Conservation (phyloP, 805 yeast genomes). For the Candida silvicultrix region DNA sequence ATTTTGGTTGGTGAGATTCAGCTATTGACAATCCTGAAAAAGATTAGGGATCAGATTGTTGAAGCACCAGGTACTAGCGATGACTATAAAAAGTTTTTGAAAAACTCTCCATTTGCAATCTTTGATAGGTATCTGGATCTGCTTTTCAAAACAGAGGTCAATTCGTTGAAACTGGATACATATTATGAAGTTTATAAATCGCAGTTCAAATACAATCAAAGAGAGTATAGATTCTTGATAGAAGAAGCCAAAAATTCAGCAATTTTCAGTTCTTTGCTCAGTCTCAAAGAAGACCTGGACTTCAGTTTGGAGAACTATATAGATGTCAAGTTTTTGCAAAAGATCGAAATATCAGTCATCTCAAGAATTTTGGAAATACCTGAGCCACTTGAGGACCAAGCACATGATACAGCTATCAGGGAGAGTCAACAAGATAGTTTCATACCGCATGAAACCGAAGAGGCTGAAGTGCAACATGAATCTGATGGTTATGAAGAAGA, state of each 20-base stretch:
- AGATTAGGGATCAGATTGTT: constrained; percentile 7
- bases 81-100: constrained; percentile 6
- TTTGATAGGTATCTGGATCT: constrained; percentile 28
- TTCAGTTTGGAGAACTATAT: constrained; percentile 5
- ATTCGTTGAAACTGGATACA: constrained; percentile 17
- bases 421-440: not conserved
- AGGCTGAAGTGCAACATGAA: constrained; percentile 2
- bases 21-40: constrained; percentile 13
- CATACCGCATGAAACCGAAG: not conserved
- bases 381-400: constrained; percentile 19
- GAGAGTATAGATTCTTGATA: constrained; percentile 14
- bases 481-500: constrained; percentile 2
- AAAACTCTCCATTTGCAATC: constrained; percentile 17
- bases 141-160: constrained; percentile 26
- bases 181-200: constrained; percentile 23
- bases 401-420: not conserved
- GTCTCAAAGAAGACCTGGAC: constrained; percentile 21
- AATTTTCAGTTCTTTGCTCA: constrained; percentile 12
- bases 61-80: not conserved
- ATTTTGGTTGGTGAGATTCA: constrained; percentile 21
- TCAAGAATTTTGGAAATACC: constrained; percentile 68
- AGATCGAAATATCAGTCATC: constrained; percentile 38
- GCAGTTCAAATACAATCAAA: constrained; percentile 13
- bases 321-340: constrained; percentile 10
- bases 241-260: constrained; percentile 14